These are phyloP conservation scores for Anthostomella pinea DNA, from an alignment of 2,329 filamentous ascomycete genomes.

Conservation along the genomic window DNA sequence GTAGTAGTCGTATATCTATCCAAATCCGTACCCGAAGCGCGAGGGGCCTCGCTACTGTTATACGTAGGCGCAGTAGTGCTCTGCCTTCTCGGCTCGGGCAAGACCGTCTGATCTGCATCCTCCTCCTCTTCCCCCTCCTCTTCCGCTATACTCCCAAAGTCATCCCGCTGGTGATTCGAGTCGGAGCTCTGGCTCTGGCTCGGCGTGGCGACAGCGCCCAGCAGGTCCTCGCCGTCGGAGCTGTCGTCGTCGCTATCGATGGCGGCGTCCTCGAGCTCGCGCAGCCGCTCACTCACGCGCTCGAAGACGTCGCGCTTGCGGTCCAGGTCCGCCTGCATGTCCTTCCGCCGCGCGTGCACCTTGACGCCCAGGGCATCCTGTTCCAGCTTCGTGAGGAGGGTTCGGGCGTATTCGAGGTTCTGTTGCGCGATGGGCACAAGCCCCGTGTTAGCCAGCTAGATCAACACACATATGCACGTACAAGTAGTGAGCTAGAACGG, in stretches of 20 bases:
- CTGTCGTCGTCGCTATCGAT: constrained; percentile 41
- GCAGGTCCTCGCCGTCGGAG: constrained; percentile 56
- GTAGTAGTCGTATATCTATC: constrained; percentile 17
- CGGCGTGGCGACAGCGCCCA: constrained; percentile 49
- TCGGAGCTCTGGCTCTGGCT: constrained; percentile 54
- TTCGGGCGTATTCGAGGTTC: constrained; percentile 71
- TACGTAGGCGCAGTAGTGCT: constrained; percentile 4
- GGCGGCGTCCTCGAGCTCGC: constrained; percentile 64
- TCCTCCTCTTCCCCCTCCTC: constrained; percentile 6
- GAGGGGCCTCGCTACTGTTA: constrained; percentile 6
- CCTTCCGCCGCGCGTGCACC: constrained; percentile 54
- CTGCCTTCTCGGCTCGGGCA: constrained; percentile 13
- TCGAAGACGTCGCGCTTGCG: constrained; percentile 65
- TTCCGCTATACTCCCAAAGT: too few relatives aligned
- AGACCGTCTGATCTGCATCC: constrained; percentile 8
- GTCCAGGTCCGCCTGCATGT: constrained; percentile 61
- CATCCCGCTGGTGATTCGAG: too few relatives aligned
- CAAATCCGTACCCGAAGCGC: too few relatives aligned
- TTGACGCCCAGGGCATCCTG: constrained; percentile 63
- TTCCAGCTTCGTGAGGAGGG: constrained; percentile 67
- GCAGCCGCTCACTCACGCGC: constrained; percentile 61
- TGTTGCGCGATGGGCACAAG: constrained; percentile 30
- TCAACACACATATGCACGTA: not conserved
- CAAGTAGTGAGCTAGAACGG: too few relatives aligned
- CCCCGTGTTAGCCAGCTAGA: constrained; percentile 7